Evolutionary conservation across 176 grass and related monocot species (phyloP).

Genomic region (Zizania latifolia): DNA sequence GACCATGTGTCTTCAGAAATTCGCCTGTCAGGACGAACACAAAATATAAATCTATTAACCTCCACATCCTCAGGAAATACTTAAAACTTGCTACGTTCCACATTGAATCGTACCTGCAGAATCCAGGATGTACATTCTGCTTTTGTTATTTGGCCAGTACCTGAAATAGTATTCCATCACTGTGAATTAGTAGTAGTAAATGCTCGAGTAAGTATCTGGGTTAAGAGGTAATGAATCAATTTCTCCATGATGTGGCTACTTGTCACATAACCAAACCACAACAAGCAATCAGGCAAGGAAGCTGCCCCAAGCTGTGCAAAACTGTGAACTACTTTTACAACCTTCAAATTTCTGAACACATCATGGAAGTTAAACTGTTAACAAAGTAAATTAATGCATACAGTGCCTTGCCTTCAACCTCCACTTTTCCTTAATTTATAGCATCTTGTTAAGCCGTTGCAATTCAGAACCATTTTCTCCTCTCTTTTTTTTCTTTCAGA

Average conservation of each 20-base stretch:
- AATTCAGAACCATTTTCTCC: neutral
- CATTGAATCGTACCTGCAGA: constrained; percentile 48
- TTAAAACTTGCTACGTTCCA: neutral
- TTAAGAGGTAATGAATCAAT: neutral
- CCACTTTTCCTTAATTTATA: constrained; percentile 9
- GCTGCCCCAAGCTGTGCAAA: neutral
- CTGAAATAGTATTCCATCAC: constrained; percentile 31
- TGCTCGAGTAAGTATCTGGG: neutral
- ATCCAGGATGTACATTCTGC: constrained; percentile 93
- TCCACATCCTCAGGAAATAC: neutral
- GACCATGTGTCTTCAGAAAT: constrained; percentile 75
- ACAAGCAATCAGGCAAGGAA: neutral
- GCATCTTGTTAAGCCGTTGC: neutral
- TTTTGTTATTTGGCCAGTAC: constrained; percentile 97
- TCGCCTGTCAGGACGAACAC: constrained; percentile 43
- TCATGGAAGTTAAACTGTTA: neutral
- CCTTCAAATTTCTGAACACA: neutral
- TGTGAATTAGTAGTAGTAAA: neutral
- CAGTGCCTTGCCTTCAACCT: neutral
- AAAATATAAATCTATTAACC: neutral
- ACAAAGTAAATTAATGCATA: neutral
- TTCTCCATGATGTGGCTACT: neutral
- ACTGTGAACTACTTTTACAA: neutral
- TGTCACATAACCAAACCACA: neutral
- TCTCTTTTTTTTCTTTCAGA: constrained; percentile 1